Evolutionary conservation across 2,329 filamentous ascomycete genomes (phyloP).

Genomic region (Atkinsonella hypoxylon): DNA sequence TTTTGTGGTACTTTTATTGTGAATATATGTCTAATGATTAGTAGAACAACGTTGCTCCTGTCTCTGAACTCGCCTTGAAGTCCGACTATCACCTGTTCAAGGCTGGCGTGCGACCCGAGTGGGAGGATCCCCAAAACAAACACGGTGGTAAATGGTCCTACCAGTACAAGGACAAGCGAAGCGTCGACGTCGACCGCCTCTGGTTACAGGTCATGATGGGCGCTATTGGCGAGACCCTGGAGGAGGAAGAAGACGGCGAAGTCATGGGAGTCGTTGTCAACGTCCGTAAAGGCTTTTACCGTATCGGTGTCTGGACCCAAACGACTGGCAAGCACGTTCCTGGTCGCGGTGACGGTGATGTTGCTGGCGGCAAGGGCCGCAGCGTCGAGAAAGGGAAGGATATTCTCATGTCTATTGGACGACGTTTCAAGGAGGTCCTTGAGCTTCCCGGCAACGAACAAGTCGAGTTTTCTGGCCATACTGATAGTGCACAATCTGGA

Average conservation of each 20-base stretch:
- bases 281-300: constrained; percentile 95
- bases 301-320: constrained; percentile 94
- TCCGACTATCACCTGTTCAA: constrained; percentile 99
- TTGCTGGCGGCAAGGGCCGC: constrained; percentile 66
- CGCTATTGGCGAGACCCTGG: constrained; percentile 94
- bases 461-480: constrained; percentile 95
- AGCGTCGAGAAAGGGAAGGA: constrained; percentile 73
- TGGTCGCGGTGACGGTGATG: constrained; percentile 59
- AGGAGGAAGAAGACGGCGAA: constrained; percentile 88
- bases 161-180: constrained; percentile 92
- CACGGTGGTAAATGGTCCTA: constrained; percentile 99
- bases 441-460: constrained; percentile 63
- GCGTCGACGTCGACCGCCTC: constrained; percentile 81
- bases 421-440: constrained; percentile 84
- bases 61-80: constrained; percentile 91
- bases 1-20: too few relatives aligned
- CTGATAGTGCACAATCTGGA: constrained; percentile 81
- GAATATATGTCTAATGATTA: neutral
- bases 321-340: constrained; percentile 79
- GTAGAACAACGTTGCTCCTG: constrained; percentile 96
- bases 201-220: constrained; percentile 97
- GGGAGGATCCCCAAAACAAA: constrained; percentile 98
- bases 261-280: constrained; percentile 99
- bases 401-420: constrained; percentile 72
- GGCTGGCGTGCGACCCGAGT: constrained; percentile 89